phyloP scores from a whole-genome alignment of 768 basidiomycete genomes.

The Russula sp. region DNA sequence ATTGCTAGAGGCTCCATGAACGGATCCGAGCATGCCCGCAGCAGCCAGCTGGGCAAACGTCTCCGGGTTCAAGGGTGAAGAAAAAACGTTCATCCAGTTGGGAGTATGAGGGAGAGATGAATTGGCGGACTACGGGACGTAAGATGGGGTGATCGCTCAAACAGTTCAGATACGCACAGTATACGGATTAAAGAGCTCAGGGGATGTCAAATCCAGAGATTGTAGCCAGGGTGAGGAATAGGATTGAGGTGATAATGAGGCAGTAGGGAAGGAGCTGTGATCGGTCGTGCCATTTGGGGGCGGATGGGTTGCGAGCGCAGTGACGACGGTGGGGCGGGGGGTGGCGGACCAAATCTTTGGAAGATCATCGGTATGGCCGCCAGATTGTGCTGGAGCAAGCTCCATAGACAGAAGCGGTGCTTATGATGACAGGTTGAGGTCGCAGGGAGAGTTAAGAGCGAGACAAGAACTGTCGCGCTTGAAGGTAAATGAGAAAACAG shows the following conservation, averaged over 20 bases:
- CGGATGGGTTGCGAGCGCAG: constrained; percentile 19
- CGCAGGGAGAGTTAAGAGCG: not conserved
- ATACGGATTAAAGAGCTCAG: constrained; percentile 29
- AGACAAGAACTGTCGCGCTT: not conserved
- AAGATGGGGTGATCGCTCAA: constrained; percentile 14
- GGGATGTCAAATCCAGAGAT: constrained; percentile 33
- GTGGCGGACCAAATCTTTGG: constrained; percentile 38
- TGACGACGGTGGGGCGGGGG: constrained; percentile 31
- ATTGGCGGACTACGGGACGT: constrained; percentile 31
- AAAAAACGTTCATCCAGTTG: constrained; percentile 60
- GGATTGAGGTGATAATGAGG: constrained; percentile 29
- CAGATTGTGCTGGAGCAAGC: constrained; percentile 21
- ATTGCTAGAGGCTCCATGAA: constrained; percentile 39
- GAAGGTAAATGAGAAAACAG: not conserved
- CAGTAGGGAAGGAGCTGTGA: constrained; percentile 19
- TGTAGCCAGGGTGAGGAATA: constrained; percentile 38
- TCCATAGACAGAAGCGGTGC: constrained; percentile 21
- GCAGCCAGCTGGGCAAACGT: constrained; percentile 61
- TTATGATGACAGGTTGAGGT: constrained; percentile 1
- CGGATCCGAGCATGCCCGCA: constrained; percentile 52
- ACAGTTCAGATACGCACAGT: constrained; percentile 16
- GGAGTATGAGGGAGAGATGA: constrained; percentile 34
- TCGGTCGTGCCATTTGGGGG: constrained; percentile 14
- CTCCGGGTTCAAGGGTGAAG: constrained; percentile 58
- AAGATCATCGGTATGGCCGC: constrained; percentile 19